Percentiles rank a stretch among this genome's conserved stretches.
These are phyloP conservation scores for Fusarium palustre DNA, from an alignment of 2,329 filamentous ascomycete genomes.

Conservation along the genomic window DNA sequence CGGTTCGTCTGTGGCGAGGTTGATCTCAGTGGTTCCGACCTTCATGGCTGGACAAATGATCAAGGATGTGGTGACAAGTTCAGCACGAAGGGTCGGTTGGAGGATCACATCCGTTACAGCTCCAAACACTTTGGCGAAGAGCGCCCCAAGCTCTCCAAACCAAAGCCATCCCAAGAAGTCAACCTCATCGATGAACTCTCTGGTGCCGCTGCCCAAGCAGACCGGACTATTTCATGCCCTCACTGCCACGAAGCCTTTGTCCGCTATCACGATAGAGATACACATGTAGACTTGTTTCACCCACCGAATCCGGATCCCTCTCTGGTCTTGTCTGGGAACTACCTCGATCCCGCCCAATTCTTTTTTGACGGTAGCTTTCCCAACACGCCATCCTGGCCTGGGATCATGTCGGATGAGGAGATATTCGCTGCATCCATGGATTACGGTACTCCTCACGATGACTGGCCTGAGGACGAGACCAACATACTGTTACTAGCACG, in stretches of 20 bases:
- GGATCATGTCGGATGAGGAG: slow-evolving; percentile 45
- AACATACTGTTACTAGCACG: slow-evolving; percentile 57
- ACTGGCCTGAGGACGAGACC: slow-evolving; percentile 59
- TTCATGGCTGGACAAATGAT: slow-evolving; percentile 72
- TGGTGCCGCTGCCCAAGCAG: slow-evolving; percentile 55
- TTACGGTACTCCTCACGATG: slow-evolving; percentile 51
- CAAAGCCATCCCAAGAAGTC: slow-evolving; percentile 25
- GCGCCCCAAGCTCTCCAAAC: slow-evolving; percentile 54
- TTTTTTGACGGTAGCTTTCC: slow-evolving; percentile 39
- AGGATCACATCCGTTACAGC: slow-evolving; percentile 85
- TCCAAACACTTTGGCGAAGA: slow-evolving; percentile 79
- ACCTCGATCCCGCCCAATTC: slow-evolving; percentile 36
- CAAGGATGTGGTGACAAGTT: slow-evolving; percentile 82
- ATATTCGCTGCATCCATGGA: slow-evolving; percentile 53
- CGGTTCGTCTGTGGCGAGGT: slow-evolving; percentile 83
- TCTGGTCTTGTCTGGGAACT: slow-evolving; percentile 40
- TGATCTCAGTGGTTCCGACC: slow-evolving; percentile 67
- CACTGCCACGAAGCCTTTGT: slow-evolving; percentile 62
- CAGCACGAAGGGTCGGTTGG: slow-evolving; percentile 79
- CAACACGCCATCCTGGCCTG: slow-evolving; percentile 43
- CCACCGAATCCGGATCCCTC: slow-evolving; percentile 34
- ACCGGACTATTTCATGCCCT: slow-evolving; percentile 59
- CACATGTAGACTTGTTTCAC: slow-evolving; percentile 56
- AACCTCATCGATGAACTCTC: slow-evolving; percentile 59
- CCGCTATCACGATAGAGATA: slow-evolving; percentile 62